Conservation (phyloP, 2,329 filamentous ascomycete species). For the Colletotrichum paranaense region DNA sequence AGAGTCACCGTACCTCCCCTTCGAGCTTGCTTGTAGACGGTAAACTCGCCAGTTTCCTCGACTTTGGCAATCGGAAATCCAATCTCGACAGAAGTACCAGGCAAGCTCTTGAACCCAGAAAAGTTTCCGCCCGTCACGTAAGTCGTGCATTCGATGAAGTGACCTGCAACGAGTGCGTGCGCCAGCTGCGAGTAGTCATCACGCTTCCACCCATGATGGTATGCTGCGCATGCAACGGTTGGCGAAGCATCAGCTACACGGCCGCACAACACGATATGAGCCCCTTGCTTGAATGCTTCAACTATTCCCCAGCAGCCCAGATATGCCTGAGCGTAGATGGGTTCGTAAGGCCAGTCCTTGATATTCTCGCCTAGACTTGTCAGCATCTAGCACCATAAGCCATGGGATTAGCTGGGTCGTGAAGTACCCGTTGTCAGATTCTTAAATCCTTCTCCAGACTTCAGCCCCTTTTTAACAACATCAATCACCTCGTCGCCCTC, state of each 20-base stretch:
- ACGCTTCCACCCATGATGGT: slow-evolving; percentile 60
- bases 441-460: slow-evolving; percentile 16
- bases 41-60: slow-evolving; percentile 53
- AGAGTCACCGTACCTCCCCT: slow-evolving; percentile 50
- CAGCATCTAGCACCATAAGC: neutral
- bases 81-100: slow-evolving; percentile 43
- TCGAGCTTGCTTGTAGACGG: slow-evolving; percentile 43
- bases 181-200: slow-evolving; percentile 58
- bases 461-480: slow-evolving; percentile 21
- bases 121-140: slow-evolving; percentile 66
- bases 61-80: slow-evolving; percentile 64
- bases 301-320: slow-evolving; percentile 59
- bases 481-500: slow-evolving; percentile 52
- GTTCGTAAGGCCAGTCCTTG: slow-evolving; percentile 36
- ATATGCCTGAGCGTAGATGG: slow-evolving; percentile 56
- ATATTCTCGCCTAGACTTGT: slow-evolving; percentile 1
- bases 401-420: no score
- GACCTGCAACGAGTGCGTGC: slow-evolving; percentile 57
- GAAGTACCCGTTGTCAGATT: slow-evolving; percentile 27
- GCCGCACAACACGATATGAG: slow-evolving; percentile 56
- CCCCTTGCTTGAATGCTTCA: slow-evolving; percentile 52
- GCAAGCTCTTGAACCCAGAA: slow-evolving; percentile 52
- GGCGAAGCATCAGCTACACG: slow-evolving; percentile 57
- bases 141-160: slow-evolving; percentile 62
- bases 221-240: slow-evolving; percentile 63